phyloP scores from a whole-genome alignment of 192 early-diverging fungal genomes.

The Fimicolochytrium jonesii region DNA sequence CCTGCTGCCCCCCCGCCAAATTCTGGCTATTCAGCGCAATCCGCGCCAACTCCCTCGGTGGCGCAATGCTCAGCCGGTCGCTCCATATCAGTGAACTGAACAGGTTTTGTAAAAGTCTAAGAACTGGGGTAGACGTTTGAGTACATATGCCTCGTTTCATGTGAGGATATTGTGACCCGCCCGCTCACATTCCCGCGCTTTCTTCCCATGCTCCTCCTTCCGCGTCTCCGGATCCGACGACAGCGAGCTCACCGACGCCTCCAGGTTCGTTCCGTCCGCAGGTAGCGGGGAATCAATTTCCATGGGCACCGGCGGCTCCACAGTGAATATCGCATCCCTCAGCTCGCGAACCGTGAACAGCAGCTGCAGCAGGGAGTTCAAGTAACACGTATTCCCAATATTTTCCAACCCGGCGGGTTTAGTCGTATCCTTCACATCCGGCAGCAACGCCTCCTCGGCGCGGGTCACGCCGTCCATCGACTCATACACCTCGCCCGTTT shows the following conservation, averaged over 20 bases:
- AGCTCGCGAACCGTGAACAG: conserved; percentile 24
- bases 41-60: conserved; percentile 24
- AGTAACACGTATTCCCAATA: conserved; percentile 44
- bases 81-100: conserved; percentile 21
- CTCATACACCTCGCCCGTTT: conserved; percentile 13
- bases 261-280: too few relatives aligned
- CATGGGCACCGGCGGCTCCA: conserved; percentile 1
- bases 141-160: too few relatives aligned
- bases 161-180: too few relatives aligned
- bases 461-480: not conserved
- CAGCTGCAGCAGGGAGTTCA: conserved; percentile 37
- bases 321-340: conserved; percentile 19
- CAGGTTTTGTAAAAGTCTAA: conserved; percentile 14
- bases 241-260: too few relatives aligned
- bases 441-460: not conserved
- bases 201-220: not conserved
- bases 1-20: conserved; percentile 39
- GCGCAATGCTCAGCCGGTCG: conserved; percentile 10
- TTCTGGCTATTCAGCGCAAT: conserved; percentile 22
- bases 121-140: conserved; percentile 9
- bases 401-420: conserved; percentile 33
- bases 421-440: not conserved
- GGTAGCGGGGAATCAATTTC: too few relatives aligned
- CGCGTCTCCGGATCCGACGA: not conserved
- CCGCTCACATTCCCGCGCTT: too few relatives aligned